Percentiles rank a stretch among this genome's conserved stretches.
Conservation (phyloP, 805 yeast genomes). For the Pichia paraexigua region DNA sequence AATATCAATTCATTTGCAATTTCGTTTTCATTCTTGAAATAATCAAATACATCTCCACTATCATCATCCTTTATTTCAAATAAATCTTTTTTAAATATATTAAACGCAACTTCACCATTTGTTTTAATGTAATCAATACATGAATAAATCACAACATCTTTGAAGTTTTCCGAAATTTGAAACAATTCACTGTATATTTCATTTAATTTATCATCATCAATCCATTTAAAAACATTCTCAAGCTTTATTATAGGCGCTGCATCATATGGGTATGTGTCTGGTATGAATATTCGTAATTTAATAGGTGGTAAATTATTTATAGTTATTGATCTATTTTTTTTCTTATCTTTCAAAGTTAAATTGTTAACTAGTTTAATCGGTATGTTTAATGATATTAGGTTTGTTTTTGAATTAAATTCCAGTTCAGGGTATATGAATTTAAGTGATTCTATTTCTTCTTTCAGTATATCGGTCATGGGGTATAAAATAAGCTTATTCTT, state of each 20-base stretch:
- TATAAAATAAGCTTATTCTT: background rate
- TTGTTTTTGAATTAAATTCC: constrained; percentile 1
- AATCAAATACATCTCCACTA: constrained; percentile 5
- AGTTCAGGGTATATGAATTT: constrained; percentile 36
- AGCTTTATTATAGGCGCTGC: constrained; percentile 26
- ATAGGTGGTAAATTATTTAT: constrained; percentile 26
- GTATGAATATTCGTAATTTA: constrained; percentile 24
- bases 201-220: constrained; percentile 12
- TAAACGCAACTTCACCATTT: constrained; percentile 7
- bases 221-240: constrained; percentile 22
- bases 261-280: constrained; percentile 30
- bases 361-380: constrained; percentile 17
- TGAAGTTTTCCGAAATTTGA: constrained; percentile 5
- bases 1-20: constrained; percentile 24
- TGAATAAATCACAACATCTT: constrained; percentile 7
- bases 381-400: constrained; percentile 24
- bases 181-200: constrained; percentile 14
- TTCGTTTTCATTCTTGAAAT: constrained; percentile 12
- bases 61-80: constrained; percentile 5
- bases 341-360: background rate
- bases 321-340: constrained; percentile 12
- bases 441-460: constrained; percentile 35
- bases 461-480: background rate
- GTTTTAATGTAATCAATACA: constrained; percentile 11
- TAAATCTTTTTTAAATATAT: background rate